A percentile compares a stretch with the other conserved stretches of the same genome.
These are phyloP conservation scores for Fusarium paranaense DNA, from an alignment of 2,329 filamentous ascomycete genomes.

Conservation along the genomic window DNA sequence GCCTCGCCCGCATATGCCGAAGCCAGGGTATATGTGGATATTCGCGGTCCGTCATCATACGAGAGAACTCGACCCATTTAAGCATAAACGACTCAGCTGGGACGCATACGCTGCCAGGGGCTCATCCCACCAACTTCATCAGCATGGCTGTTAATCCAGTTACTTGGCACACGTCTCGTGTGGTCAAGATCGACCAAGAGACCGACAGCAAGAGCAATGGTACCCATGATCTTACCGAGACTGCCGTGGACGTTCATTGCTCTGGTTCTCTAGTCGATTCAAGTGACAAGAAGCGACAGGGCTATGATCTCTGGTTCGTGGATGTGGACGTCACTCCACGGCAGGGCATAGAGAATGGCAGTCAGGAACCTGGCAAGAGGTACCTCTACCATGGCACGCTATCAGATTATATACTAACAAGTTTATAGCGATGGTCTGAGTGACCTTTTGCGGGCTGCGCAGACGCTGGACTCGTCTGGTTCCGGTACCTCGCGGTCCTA, in stretches of 20 bases:
- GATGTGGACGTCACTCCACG: background rate
- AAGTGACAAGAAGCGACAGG: background rate
- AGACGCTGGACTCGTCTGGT: background rate
- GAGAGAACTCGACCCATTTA: background rate
- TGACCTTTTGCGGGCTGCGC: background rate
- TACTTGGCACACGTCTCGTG: background rate
- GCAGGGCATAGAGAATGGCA: background rate
- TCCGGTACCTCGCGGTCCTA: background rate
- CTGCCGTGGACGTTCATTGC: background rate
- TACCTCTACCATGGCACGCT: background rate
- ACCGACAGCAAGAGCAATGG: background rate
- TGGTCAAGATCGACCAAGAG: background rate
- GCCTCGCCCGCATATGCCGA: background rate
- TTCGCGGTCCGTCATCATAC: background rate
- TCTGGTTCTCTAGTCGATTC: background rate
- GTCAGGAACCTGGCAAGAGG: background rate
- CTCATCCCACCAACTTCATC: background rate
- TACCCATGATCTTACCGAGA: background rate
- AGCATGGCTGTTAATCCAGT: background rate
- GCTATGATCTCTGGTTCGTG: background rate
- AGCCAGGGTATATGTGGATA: background rate
- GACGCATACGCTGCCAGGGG: background rate
- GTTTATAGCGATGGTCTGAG: background rate
- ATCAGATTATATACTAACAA: background rate
- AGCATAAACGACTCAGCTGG: background rate